Percentiles rank a stretch among this genome's conserved stretches.
These are phyloP conservation scores for Yamadazyma songkhlaensis DNA, from an alignment of 1,139 yeast genomes.

Conservation along the genomic window DNA sequence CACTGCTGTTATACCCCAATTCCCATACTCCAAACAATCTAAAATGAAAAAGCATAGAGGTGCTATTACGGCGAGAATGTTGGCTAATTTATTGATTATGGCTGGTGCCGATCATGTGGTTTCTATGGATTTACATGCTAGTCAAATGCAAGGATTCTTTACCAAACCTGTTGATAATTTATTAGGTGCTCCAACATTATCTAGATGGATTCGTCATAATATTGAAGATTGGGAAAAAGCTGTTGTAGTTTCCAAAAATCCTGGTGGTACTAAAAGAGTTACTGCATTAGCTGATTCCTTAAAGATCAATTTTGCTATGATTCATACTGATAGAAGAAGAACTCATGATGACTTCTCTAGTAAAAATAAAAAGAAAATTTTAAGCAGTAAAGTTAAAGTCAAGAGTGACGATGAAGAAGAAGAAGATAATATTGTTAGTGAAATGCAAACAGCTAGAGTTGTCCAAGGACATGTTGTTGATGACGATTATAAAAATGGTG, in stretches of 20 bases:
- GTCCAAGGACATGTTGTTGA: constrained; percentile 97
- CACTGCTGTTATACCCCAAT: constrained; percentile 96
- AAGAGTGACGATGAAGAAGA: constrained; percentile 44
- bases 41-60: constrained; percentile 99
- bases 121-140: constrained; percentile 96
- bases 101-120: constrained; percentile 99
- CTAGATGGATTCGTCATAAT: constrained; percentile 92
- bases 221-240: constrained; percentile 79
- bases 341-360: constrained; percentile 63
- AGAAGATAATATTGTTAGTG: constrained; percentile 71
- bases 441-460: constrained; percentile 92
- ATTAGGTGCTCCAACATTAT: constrained; percentile 95
- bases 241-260: constrained; percentile 91
- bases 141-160: constrained; percentile 99
- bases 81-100: constrained; percentile 91
- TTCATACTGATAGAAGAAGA: constrained; percentile 96
- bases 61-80: constrained; percentile 98
- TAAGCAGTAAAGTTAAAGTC: constrained; percentile 22
- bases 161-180: constrained; percentile 95
- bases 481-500: constrained; percentile 53
- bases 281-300: constrained; percentile 95
- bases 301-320: constrained; percentile 97
- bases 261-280: constrained; percentile 98
- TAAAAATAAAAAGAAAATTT: constrained; percentile 33
- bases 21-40: constrained; percentile 95